Percentiles rank a stretch among this genome's conserved stretches.
Evolutionary conservation across 1,284 basidiomycete genomes (phyloP).

Genomic region (Boletellus sp.): DNA sequence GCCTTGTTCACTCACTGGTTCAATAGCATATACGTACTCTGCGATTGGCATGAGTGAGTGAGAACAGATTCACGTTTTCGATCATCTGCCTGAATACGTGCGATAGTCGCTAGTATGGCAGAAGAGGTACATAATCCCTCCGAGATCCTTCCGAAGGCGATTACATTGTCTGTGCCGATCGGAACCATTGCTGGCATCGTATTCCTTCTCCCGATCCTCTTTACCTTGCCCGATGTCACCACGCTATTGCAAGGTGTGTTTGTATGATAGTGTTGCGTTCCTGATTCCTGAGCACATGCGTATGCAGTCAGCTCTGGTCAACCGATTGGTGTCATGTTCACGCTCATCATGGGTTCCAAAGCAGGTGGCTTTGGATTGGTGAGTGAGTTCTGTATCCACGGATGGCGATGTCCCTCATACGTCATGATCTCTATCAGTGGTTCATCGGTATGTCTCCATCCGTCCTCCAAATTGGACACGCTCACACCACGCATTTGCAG

Average conservation of each 20-base stretch:
- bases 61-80: neutral
- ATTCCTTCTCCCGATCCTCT: conserved; percentile 67
- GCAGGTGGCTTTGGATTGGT: conserved; percentile 64
- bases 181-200: conserved; percentile 56
- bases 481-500: conserved; percentile 22
- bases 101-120: conserved; percentile 53
- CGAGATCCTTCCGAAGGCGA: conserved; percentile 54
- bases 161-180: conserved; percentile 61
- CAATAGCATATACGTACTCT: conserved; percentile 46
- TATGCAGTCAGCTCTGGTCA: conserved; percentile 53
- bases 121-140: conserved; percentile 63
- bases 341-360: conserved; percentile 58
- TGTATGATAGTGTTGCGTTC: neutral
- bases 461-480: too few species aligned
- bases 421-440: conserved; percentile 34
- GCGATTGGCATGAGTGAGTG: conserved; percentile 52
- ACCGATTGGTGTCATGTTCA: conserved; percentile 63
- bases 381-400: conserved; percentile 13
- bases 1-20: conserved; percentile 1
- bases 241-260: conserved; percentile 48
- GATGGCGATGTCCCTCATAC: neutral
- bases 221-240: conserved; percentile 58
- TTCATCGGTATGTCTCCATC: conserved; percentile 39
- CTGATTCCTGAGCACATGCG: neutral
- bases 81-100: conserved; percentile 3